Base-by-base conservation (phyloP, 768 basidiomycete genomes). In the Amanita rimosa region DNA sequence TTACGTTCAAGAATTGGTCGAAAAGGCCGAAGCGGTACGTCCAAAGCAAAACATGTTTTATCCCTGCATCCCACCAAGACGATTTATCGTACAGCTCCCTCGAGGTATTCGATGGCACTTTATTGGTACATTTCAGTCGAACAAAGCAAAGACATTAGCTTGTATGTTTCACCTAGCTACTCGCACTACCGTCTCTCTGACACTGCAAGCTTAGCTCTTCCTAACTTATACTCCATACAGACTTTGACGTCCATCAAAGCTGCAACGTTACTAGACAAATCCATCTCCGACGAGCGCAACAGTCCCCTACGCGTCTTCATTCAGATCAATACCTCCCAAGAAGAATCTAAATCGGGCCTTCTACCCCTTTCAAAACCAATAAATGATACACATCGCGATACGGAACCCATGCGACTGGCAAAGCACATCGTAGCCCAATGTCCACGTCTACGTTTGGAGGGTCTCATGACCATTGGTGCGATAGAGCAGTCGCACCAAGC, bases 401-500 rank as follows among this genome's bases (percentile, higher is more conserved):
- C 72, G 3, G 86, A 86, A 21, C 68, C 90, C 27, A 63, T 73
- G 37, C 68, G 72, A 38, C 75, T 97, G 17, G 92, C 87, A 3
- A 67, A 62, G 46, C 77, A 87, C 57, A 71, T 99, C 61, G 55
- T 96, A 40, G 59, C 63, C 1, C 64, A 71, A 26, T 99, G 96
- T 63, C 85, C 89, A 1, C 71, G 68, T 14, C 73, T 99, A 26
- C 75, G 71, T 17, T 67, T 98, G 3, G 78, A 81, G 44, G 96
- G 96, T 3, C 66, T 99, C 42, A 99, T 99, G 96, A 97, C 96
- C 1, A 98, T 99, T 55, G 96, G 96, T 1, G 79, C 91, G 14
- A 72, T 88, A 46, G 73, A 80, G 33, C 73, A 80, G 53, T 92
- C 90, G 2, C 71, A 85, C 26, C 33, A 39, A 16, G 58, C 66